Base-by-base conservation (phyloP, 352 stramenopile species). In the Globisporangium nagaii region DNA sequence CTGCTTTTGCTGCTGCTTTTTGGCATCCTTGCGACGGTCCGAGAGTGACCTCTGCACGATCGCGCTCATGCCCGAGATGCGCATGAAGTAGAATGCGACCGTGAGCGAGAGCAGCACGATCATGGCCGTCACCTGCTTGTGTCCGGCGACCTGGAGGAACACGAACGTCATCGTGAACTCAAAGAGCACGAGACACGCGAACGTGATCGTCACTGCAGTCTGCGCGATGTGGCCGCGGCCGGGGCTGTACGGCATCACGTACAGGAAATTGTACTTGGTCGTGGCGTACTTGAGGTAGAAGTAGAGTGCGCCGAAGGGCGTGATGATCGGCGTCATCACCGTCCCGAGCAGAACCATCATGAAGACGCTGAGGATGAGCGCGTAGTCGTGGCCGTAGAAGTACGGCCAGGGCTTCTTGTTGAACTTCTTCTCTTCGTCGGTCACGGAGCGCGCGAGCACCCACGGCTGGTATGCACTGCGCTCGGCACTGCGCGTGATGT, bases 191-290 rank as follows among this genome's bases (percentile, higher is more conserved):
- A 93, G 62, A 28, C 78, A 83, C 20, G 70, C 72, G 40, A 88
- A 84, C 6, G 81, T 72, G 57, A 93, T 73, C 36, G 66, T 72
- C 50, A 84, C 71, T 3, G 78, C 71, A 0, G 80, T 90, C 48
- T 73, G 69, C 24, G 77, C 75, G 28, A 91, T 71, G 55, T 90
- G 73, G 22, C 78, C 81, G 22, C 76, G 72, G 8, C 83, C 83
- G 5, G 80, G 65, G 24, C 64, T 90, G 59, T 83, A 86, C 12
- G 79, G 78, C 20, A 85, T 53, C 27, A 93, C 83, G 44, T 93
- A 93, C 10, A 93, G 45, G 45, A 86, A 80, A 51, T 90, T 90
- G 70, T 93, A 93, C 73, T 93, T 93, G 55, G 70, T 81, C 8
- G 75, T 80, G 32, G 44, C 36, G 40, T 70, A 82, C 53, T 90